phyloP scores from a whole-genome alignment of 2,329 filamentous ascomycete species.

The Sporothrix sp. region DNA sequence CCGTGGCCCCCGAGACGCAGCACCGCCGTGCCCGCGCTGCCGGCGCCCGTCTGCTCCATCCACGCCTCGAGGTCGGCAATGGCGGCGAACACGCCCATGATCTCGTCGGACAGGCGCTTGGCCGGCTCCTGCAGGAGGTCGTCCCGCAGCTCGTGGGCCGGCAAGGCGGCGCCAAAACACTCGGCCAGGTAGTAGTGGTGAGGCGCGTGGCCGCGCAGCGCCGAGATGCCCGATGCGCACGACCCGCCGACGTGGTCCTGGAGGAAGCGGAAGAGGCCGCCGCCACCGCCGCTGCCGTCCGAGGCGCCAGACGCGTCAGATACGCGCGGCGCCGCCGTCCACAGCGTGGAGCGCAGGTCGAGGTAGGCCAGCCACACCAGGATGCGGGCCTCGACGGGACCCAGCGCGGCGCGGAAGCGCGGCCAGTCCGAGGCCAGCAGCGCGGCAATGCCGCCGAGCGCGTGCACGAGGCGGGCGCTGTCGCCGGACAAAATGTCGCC shows the following conservation, averaged over 20 bases:
- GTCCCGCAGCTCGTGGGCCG: slow-evolving; percentile 7
- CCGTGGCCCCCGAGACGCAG: not conserved
- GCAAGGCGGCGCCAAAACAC: slow-evolving; percentile 9
- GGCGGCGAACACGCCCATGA: slow-evolving; percentile 9
- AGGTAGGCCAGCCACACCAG: slow-evolving; percentile 13
- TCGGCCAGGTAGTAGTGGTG: slow-evolving; percentile 7
- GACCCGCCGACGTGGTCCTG: not conserved
- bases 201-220: not conserved
- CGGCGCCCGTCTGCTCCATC: not conserved
- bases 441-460: not conserved
- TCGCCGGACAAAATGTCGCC: slow-evolving; percentile 13
- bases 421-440: slow-evolving; percentile 10
- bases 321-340: not conserved
- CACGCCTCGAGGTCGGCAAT: slow-evolving; percentile 8
- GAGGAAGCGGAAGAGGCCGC: slow-evolving; percentile 5
- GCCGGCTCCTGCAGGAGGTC: slow-evolving; percentile 12
- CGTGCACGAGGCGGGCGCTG: not conserved
- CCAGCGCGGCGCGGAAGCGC: slow-evolving; percentile 1
- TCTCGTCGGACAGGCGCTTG: slow-evolving; percentile 13
- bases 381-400: slow-evolving; percentile 10
- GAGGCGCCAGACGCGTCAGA: too few species aligned
- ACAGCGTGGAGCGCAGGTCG: slow-evolving; percentile 6
- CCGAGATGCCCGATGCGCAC: not conserved
- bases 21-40: too few species aligned
- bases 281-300: too few species aligned